Conservation (phyloP, 2,329 filamentous ascomycete genomes). For the Paraconiothyrium sp. region DNA sequence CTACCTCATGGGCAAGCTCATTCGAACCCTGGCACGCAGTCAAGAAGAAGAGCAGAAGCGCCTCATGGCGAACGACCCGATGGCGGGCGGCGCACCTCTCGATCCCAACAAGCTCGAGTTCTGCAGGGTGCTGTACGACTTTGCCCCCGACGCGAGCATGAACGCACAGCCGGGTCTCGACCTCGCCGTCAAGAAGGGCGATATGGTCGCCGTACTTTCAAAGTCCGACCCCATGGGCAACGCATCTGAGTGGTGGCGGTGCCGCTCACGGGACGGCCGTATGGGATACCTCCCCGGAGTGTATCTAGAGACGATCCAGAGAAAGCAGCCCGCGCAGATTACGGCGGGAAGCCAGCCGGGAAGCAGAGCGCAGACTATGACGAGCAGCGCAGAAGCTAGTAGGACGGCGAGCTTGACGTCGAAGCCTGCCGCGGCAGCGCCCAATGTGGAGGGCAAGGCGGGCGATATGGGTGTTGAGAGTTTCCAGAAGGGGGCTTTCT, state of each 20-base stretch:
- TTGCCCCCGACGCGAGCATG: conserved; percentile 77
- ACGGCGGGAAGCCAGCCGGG: conserved; percentile 54
- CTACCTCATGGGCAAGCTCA: conserved; percentile 96
- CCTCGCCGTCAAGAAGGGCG: conserved; percentile 90
- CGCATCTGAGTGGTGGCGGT: conserved; percentile 96
- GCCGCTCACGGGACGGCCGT: conserved; percentile 85
- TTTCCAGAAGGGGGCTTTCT: conserved; percentile 76
- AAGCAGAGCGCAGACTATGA: conserved; percentile 66
- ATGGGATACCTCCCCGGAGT: conserved; percentile 92
- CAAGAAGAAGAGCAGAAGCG: conserved; percentile 83
- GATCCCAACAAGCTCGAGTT: conserved; percentile 95
- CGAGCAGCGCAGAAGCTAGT: conserved; percentile 53
- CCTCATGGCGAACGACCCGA: conserved; percentile 61
- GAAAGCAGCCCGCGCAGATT: conserved; percentile 58
- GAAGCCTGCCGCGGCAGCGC: conserved; percentile 52
- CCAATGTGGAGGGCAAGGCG: conserved; percentile 66
- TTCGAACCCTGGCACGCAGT: conserved; percentile 80
- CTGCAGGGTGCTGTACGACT: conserved; percentile 94
- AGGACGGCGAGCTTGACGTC: conserved; percentile 57
- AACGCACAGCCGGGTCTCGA: conserved; percentile 73
- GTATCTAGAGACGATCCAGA: conserved; percentile 81
- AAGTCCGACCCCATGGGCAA: conserved; percentile 93
- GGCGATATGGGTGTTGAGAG: conserved; percentile 73
- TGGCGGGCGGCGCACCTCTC: conserved; percentile 63
- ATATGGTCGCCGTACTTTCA: conserved; percentile 91